Percentiles rank a stretch among this genome's conserved stretches.
Evolutionary conservation across 1,284 basidiomycete genomes (phyloP).

Genomic region (Apiotrichum siamense): DNA sequence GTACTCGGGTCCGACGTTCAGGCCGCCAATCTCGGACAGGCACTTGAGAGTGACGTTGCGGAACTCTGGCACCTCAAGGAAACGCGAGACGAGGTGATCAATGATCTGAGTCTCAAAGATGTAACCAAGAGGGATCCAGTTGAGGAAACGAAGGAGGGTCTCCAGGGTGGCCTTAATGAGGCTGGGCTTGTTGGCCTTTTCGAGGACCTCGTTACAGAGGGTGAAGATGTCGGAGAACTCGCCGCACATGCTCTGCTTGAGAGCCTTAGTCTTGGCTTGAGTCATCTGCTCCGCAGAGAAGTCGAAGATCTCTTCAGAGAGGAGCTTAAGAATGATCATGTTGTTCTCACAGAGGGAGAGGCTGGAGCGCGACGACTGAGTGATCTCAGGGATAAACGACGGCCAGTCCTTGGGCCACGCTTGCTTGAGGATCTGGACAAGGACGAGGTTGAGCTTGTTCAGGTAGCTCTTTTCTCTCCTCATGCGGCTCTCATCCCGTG

Average conservation of each 20-base stretch:
- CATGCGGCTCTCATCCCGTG: constrained; percentile 79
- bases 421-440: constrained; percentile 97
- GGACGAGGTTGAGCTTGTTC: constrained; percentile 93
- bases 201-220: constrained; percentile 89
- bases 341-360: constrained; percentile 98
- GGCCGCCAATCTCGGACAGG: constrained; percentile 89
- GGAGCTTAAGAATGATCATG: constrained; percentile 96
- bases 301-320: constrained; percentile 99
- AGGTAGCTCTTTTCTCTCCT: constrained; percentile 91
- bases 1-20: constrained; percentile 96
- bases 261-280: constrained; percentile 91
- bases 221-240: constrained; percentile 97
- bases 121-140: constrained; percentile 99
- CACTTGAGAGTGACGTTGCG: constrained; percentile 97
- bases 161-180: constrained; percentile 94
- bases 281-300: constrained; percentile 99
- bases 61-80: constrained; percentile 95
- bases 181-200: constrained; percentile 95
- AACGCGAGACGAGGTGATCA: constrained; percentile 89
- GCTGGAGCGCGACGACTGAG: constrained; percentile 94
- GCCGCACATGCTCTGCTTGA: constrained; percentile 97
- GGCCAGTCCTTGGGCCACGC: constrained; percentile 99
- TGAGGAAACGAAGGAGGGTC: constrained; percentile 91
- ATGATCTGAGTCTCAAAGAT: constrained; percentile 99
- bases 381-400: constrained; percentile 93